Evolutionary conservation across 1,139 yeast species (phyloP).

Genomic region (Geotrichum citri-aurantii): DNA sequence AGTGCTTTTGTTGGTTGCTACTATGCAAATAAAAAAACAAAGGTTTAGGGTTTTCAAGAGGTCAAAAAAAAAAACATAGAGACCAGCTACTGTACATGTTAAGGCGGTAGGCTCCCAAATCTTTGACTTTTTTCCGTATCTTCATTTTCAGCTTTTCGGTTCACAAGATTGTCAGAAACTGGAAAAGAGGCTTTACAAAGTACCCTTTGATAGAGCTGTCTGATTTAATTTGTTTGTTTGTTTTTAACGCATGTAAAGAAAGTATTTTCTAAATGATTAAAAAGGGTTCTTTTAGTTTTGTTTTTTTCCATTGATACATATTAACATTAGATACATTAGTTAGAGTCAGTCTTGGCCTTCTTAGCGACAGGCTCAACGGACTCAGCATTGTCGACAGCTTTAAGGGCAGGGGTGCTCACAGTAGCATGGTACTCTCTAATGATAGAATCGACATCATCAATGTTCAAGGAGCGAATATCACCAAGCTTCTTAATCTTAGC

Average conservation of each 20-base stretch:
- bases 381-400: conserved; percentile 22
- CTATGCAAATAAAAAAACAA: not conserved
- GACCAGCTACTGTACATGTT: not conserved
- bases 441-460: conserved; percentile 95
- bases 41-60: not conserved
- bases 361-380: conserved; percentile 19
- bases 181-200: too few species aligned
- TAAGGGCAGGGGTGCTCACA: conserved; percentile 40
- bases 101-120: too few species aligned
- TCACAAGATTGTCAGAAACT: too few species aligned
- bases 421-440: conserved; percentile 89
- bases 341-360: conserved; percentile 12
- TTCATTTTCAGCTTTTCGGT: too few species aligned
- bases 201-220: too few species aligned
- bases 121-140: too few species aligned
- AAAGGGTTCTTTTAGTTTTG: not conserved
- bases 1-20: not conserved
- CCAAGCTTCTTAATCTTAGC: conserved; percentile 88
- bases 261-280: too few species aligned
- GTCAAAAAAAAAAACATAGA: not conserved
- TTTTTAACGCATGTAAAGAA: too few species aligned
- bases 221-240: too few species aligned
- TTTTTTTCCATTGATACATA: too few species aligned
- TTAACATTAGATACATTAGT: not conserved
- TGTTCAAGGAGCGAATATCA: conserved; percentile 88